A percentile compares a stretch with the other conserved stretches of the same genome.
Conservation (phyloP, 805 yeast species). For the Wickerhamia fluorescens region DNA sequence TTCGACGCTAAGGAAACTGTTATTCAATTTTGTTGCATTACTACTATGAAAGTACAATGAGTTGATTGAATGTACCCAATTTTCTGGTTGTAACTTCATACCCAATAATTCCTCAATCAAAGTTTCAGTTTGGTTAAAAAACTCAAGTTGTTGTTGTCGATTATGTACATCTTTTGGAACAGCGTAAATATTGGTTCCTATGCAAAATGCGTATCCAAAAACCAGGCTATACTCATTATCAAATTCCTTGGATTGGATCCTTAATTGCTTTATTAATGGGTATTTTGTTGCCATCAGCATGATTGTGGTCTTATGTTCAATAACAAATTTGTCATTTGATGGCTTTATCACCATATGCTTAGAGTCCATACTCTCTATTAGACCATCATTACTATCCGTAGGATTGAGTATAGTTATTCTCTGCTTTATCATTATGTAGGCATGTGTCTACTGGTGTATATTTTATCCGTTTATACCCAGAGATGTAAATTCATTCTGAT, state of each 20-base stretch:
- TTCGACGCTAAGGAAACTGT: too few relatives aligned
- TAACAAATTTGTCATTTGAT: slow-evolving; percentile 3
- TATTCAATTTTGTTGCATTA: too few relatives aligned
- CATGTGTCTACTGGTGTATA: too few relatives aligned
- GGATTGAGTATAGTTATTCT: slow-evolving; percentile 27
- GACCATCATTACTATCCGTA: slow-evolving; percentile 14
- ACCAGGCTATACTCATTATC: slow-evolving; percentile 8
- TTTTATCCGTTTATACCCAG: too few relatives aligned
- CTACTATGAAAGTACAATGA: slow-evolving; percentile 23
- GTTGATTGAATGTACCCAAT: slow-evolving; percentile 23
- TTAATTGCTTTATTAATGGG: slow-evolving; percentile 12
- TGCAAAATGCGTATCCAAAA: slow-evolving; percentile 19
- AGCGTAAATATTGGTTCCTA: slow-evolving; percentile 26
- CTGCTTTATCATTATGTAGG: slow-evolving; percentile 23
- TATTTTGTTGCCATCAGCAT: slow-evolving; percentile 3
- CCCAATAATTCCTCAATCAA: slow-evolving; percentile 13
- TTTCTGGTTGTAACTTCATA: slow-evolving; percentile 8
- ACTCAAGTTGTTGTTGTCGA: slow-evolving; percentile 9
- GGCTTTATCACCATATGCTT: slow-evolving; percentile 3
- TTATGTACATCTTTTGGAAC: slow-evolving; percentile 14
- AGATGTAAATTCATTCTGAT: too few relatives aligned
- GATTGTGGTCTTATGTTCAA: slow-evolving; percentile 3
- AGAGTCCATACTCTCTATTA: slow-evolving; percentile 10
- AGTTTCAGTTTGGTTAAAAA: slow-evolving; percentile 15
- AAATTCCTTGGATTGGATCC: slow-evolving; percentile 13